A percentile compares a stretch with the other conserved stretches of the same genome.
These are phyloP conservation scores for Pseudomassariella vexata DNA, from an alignment of 2,329 filamentous ascomycete species.

Conservation along the genomic window DNA sequence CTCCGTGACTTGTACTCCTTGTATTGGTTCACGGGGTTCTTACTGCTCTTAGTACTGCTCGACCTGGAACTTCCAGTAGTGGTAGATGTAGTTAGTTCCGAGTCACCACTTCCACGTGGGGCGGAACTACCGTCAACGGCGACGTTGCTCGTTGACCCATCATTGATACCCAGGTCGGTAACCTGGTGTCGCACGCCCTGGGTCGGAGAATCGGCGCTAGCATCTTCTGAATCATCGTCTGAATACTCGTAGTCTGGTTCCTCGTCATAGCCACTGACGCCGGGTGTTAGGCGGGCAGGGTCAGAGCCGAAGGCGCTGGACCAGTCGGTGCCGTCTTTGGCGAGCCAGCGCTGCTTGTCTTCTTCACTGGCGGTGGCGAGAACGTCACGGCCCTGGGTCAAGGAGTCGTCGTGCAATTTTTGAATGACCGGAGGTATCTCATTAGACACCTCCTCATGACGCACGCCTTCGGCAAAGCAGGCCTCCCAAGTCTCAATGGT, in stretches of 20 bases:
- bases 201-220: slow-evolving; percentile 9
- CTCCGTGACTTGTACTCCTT: slow-evolving; percentile 63
- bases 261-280: slow-evolving; percentile 15
- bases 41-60: slow-evolving; percentile 31
- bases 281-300: slow-evolving; percentile 46
- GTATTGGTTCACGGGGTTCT: slow-evolving; percentile 50
- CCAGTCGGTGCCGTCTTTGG: slow-evolving; percentile 80
- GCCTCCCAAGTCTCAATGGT: slow-evolving; percentile 95
- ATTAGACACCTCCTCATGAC: slow-evolving; percentile 61
- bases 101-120: slow-evolving; percentile 5
- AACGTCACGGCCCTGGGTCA: slow-evolving; percentile 75
- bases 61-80: slow-evolving; percentile 8
- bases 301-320: slow-evolving; percentile 79
- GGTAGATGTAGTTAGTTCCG: slow-evolving; percentile 14
- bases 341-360: slow-evolving; percentile 72
- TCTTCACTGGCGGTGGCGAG: slow-evolving; percentile 66
- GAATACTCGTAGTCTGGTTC: slow-evolving; percentile 30
- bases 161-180: slow-evolving; percentile 27
- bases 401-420: slow-evolving; percentile 73
- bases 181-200: slow-evolving; percentile 16
- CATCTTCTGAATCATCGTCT: slow-evolving; percentile 19
- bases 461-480: slow-evolving; percentile 81
- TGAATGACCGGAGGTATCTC: slow-evolving; percentile 69
- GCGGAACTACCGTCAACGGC: slow-evolving; percentile 6
- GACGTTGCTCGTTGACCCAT: slow-evolving; percentile 29